Evolutionary conservation across 2,329 filamentous ascomycete species (phyloP).

Genomic region (Zasmidium cellare): DNA sequence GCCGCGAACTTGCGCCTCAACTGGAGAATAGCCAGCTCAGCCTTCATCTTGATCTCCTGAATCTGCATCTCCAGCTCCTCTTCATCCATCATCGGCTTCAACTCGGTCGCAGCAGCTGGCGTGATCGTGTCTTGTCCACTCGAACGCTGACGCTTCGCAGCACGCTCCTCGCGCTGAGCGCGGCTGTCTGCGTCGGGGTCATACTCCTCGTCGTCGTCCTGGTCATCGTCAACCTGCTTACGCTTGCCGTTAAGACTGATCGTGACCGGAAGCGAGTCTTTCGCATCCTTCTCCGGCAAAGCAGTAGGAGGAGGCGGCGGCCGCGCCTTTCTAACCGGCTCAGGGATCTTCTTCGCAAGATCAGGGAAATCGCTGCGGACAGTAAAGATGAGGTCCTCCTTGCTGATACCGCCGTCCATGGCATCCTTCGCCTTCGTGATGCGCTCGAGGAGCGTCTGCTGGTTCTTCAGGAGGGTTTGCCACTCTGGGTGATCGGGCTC

Average conservation of each 20-base stretch:
- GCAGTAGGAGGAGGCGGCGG: background rate
- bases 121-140: background rate
- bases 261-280: background rate
- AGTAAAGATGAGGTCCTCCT: background rate
- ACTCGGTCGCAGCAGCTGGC: background rate
- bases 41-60: slow-evolving; percentile 4
- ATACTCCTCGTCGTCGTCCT: slow-evolving; percentile 3
- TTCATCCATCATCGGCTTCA: background rate
- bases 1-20: background rate
- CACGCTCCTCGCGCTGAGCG: slow-evolving; percentile 2
- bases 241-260: too few species aligned
- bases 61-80: slow-evolving; percentile 6
- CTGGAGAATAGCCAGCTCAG: background rate
- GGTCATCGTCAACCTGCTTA: background rate
- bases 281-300: background rate
- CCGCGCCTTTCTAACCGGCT: background rate
- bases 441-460: background rate
- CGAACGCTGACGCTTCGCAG: slow-evolving; percentile 1
- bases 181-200: background rate
- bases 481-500: background rate
- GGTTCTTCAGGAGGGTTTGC: background rate
- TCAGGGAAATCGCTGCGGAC: background rate
- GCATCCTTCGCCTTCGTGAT: background rate
- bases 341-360: background rate
- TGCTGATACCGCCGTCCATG: background rate